These are phyloP conservation scores for Eragrostis curvula DNA, from an alignment of 176 grass and related monocot genomes.

Conservation along the genomic window DNA sequence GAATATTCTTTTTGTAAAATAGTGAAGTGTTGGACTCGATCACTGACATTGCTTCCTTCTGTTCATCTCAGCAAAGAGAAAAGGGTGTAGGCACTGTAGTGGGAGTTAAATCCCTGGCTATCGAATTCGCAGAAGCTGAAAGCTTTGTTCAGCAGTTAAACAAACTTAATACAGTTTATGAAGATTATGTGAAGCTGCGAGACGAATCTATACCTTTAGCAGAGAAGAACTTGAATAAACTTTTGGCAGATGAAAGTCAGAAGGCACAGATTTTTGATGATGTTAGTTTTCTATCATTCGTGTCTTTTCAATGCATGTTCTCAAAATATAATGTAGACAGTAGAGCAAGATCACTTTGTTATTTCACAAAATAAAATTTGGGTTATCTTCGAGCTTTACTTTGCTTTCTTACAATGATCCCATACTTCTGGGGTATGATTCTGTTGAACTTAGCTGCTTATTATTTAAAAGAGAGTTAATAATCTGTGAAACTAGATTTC, in stretches of 20 bases:
- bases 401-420: constrained; percentile 3
- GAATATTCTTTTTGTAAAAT: constrained; percentile 24
- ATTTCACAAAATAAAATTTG: constrained; percentile 3
- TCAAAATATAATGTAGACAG: constrained; percentile 21
- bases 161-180: constrained; percentile 70
- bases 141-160: constrained; percentile 80
- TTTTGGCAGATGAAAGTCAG: constrained; percentile 68
- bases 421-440: not conserved
- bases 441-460: not conserved
- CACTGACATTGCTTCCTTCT: constrained; percentile 36
- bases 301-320: constrained; percentile 26
- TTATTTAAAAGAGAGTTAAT: not conserved
- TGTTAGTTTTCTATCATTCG: constrained; percentile 53
- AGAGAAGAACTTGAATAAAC: constrained; percentile 79
- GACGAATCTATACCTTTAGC: constrained; percentile 78
- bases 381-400: constrained; percentile 11
- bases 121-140: constrained; percentile 70
- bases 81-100: constrained; percentile 66
- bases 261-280: constrained; percentile 76
- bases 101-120: constrained; percentile 64
- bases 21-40: constrained; percentile 10
- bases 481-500: constrained; percentile 19
- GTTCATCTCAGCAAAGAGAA: constrained; percentile 78
- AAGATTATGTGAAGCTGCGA: constrained; percentile 76
- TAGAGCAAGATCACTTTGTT: constrained; percentile 8